These are phyloP conservation scores for Acanthamoeba rhysodes DNA, from an alignment of 208 protist genomes.

Conservation along the genomic window DNA sequence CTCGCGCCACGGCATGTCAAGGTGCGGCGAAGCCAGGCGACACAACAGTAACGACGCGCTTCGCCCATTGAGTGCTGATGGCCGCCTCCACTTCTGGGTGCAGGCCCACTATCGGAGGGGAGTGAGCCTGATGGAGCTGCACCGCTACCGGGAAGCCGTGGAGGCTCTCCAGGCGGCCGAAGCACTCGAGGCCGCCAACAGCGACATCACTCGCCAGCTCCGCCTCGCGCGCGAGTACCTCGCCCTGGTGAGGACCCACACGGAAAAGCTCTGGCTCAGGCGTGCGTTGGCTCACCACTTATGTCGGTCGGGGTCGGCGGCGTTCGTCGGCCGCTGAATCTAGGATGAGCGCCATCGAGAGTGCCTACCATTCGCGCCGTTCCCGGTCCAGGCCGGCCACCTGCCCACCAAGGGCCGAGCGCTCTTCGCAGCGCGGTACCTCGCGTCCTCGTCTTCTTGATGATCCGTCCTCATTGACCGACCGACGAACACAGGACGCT, in stretches of 20 bases:
- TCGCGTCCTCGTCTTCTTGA: no score
- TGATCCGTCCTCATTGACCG: no score
- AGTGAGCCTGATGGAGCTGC: neutral
- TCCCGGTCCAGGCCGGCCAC: constrained; percentile 32
- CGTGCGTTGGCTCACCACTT: no score
- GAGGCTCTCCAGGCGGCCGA: neutral
- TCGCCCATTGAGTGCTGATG: neutral
- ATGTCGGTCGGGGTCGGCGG: no score
- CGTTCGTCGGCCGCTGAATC: no score
- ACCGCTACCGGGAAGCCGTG: constrained; percentile 2
- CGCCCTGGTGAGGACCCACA: neutral
- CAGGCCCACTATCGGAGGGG: constrained; percentile 47
- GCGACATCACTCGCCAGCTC: constrained; percentile 8
- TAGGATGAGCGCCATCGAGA: neutral
- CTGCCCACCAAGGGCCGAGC: constrained; percentile 25
- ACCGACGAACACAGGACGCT: neutral
- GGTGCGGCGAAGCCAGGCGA: neutral
- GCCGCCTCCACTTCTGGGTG: no score
- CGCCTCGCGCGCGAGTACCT: constrained; percentile 1
- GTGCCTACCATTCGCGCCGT: neutral
- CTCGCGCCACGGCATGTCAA: neutral
- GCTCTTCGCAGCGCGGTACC: neutral
- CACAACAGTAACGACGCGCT: neutral
- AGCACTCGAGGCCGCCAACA: neutral
- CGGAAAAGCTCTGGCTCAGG: neutral